Conservation (phyloP, 306 rosid species). For the Arachis hypogaea region DNA sequence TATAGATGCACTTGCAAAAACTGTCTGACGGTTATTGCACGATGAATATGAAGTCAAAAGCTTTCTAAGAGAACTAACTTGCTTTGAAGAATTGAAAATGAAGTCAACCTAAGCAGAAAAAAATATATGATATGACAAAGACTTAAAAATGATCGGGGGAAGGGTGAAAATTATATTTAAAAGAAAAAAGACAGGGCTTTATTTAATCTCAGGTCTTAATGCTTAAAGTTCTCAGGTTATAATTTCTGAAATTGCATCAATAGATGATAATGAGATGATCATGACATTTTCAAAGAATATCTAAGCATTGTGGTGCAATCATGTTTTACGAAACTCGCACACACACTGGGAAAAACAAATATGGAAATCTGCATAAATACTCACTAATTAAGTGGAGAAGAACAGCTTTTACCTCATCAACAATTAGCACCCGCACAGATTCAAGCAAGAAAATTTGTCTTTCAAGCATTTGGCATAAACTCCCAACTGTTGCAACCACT, state of each 20-base stretch:
- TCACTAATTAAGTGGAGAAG: slow-evolving; percentile 22
- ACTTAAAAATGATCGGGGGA: slow-evolving; percentile 29
- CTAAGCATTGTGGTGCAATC: slow-evolving; percentile 19
- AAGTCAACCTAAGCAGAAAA: slow-evolving; percentile 76
- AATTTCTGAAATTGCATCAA: neutral
- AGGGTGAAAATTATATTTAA: neutral
- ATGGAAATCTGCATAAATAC: slow-evolving; percentile 20
- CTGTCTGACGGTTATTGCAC: slow-evolving; percentile 73
- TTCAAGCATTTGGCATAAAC: slow-evolving; percentile 90
- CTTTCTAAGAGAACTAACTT: slow-evolving; percentile 81
- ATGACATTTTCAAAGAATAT: slow-evolving; percentile 22
- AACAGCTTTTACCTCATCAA: slow-evolving; percentile 76
- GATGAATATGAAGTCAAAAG: slow-evolving; percentile 84
- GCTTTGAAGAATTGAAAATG: slow-evolving; percentile 84
- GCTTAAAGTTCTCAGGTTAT: slow-evolving; percentile 1
- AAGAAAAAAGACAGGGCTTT: slow-evolving; percentile 5
- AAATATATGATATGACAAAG: neutral
- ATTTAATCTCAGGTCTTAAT: slow-evolving; percentile 22
- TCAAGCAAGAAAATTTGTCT: slow-evolving; percentile 63
- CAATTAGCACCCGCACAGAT: slow-evolving; percentile 70
- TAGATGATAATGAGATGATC: slow-evolving; percentile 5
- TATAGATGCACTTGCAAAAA: slow-evolving; percentile 96
- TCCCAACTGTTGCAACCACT: slow-evolving; percentile 81
- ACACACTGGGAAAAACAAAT: neutral
- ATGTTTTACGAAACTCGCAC: slow-evolving; percentile 15